phyloP scores from a whole-genome alignment of 1,284 basidiomycete species.

The Cryptococcus deneoformans region DNA sequence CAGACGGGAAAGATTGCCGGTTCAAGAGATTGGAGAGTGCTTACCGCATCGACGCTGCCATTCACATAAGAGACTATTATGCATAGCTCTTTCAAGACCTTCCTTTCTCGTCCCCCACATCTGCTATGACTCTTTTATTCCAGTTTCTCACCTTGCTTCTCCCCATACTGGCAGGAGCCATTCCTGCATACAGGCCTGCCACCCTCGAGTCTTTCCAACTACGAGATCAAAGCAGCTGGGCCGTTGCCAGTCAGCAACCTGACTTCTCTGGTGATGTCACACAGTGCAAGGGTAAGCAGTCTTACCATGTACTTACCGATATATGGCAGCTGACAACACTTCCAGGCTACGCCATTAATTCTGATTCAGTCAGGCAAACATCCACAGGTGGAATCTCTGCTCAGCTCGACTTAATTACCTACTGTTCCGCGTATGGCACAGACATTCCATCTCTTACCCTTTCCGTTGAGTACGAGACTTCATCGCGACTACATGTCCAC shows the following conservation, averaged over 20 bases:
- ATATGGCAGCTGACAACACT: background rate
- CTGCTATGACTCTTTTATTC: background rate
- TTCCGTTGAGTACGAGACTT: constrained; percentile 31
- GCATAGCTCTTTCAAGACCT: background rate
- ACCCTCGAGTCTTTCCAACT: background rate
- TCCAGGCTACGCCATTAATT: constrained; percentile 14
- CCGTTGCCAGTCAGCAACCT: constrained; percentile 5
- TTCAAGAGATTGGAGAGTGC: too few relatives aligned
- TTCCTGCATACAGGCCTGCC: background rate
- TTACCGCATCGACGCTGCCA: background rate
- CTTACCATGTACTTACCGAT: background rate
- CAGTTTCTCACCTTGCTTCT: background rate
- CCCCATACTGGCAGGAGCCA: background rate
- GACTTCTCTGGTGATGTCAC: constrained; percentile 19
- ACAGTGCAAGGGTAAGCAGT: constrained; percentile 13
- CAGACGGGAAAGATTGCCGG: too few relatives aligned
- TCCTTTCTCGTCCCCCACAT: background rate
- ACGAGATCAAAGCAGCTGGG: background rate
- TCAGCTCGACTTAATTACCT: constrained; percentile 4
- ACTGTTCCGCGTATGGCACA: constrained; percentile 65
- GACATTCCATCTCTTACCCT: constrained; percentile 65
- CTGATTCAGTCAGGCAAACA: constrained; percentile 1
- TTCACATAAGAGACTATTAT: background rate
- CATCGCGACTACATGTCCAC: constrained; percentile 61
- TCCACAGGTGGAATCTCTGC: constrained; percentile 15